These are phyloP conservation scores for Talaromyces wortmannii DNA, from an alignment of 495 filamentous ascomycete species.

Conservation along the genomic window DNA sequence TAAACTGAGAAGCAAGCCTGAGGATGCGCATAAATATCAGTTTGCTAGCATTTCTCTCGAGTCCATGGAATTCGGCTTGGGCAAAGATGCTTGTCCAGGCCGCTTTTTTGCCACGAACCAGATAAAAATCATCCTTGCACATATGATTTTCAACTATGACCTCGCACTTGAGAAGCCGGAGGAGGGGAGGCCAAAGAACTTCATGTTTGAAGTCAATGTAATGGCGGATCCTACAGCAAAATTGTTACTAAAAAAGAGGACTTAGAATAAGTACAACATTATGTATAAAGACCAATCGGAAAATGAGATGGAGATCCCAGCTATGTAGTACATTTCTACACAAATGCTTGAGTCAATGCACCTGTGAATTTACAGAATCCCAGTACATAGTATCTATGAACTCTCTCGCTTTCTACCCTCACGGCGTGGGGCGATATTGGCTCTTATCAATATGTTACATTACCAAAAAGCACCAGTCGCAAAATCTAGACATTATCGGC, in stretches of 20 bases:
- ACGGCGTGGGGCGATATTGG: too few relatives aligned
- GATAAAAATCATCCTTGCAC: constrained; percentile 39
- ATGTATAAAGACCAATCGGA: too few relatives aligned
- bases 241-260: not conserved
- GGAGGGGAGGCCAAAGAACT: not conserved
- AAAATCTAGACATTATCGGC: too few relatives aligned
- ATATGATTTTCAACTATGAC: constrained; percentile 31
- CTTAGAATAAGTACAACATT: not conserved
- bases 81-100: constrained; percentile 36
- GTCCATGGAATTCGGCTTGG: constrained; percentile 22
- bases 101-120: constrained; percentile 46
- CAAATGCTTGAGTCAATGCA: too few relatives aligned
- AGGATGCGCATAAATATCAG: constrained; percentile 4
- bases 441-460: too few relatives aligned
- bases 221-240: constrained; percentile 1
- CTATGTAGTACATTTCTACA: too few relatives aligned
- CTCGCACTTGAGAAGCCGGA: not conserved
- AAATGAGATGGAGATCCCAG: too few relatives aligned
- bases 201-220: not conserved
- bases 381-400: too few relatives aligned
- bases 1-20: constrained; percentile 18
- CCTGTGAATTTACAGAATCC: too few relatives aligned
- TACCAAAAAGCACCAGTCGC: too few relatives aligned
- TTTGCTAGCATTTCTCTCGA: constrained; percentile 2
- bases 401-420: too few relatives aligned